Evolutionary conservation across 495 filamentous ascomycete genomes (phyloP).

Genomic region (Lepidopterella palustris): DNA sequence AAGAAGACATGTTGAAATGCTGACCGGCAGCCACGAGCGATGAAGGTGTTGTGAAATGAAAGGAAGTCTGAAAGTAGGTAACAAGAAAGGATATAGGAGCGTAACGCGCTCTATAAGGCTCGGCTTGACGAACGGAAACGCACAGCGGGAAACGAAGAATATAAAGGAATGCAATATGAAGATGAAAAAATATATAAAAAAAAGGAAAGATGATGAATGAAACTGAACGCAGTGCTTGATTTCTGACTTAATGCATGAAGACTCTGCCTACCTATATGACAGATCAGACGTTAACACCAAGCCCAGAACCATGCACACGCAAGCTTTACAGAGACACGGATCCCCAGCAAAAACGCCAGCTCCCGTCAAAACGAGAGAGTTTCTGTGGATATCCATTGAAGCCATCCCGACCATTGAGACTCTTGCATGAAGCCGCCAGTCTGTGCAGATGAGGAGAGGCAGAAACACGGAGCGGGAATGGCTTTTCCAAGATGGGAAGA

Average conservation of each 20-base stretch:
- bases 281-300: neutral
- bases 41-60: slow-evolving; percentile 13
- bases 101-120: neutral
- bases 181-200: neutral
- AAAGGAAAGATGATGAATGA: neutral
- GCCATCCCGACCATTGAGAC: neutral
- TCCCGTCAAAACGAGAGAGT: neutral
- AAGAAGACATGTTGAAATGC: slow-evolving; percentile 24
- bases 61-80: slow-evolving; percentile 1
- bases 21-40: slow-evolving; percentile 27
- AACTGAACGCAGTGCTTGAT: neutral
- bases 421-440: neutral
- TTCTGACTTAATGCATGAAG: no score
- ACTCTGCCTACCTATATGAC: neutral
- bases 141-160: slow-evolving; percentile 1
- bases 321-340: neutral
- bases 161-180: neutral
- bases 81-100: slow-evolving; percentile 1
- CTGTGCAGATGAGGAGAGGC: neutral
- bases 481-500: neutral
- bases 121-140: neutral
- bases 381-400: neutral
- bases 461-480: neutral
- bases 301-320: neutral
- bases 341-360: neutral